Conservation (phyloP, 495 filamentous ascomycete genomes). For the Trichocladium uniseriatum region DNA sequence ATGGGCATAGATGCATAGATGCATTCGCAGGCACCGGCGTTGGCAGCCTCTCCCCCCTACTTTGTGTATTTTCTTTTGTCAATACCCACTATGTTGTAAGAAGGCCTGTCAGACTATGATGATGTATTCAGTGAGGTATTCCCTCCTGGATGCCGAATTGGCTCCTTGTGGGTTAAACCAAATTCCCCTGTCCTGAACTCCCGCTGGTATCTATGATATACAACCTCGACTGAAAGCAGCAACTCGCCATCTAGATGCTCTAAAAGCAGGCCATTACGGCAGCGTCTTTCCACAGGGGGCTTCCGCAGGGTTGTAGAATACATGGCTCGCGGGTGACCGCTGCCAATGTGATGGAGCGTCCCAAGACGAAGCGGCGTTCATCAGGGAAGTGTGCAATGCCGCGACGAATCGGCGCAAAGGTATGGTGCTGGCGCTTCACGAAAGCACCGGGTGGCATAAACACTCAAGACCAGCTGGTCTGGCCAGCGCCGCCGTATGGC, state of each 20-base stretch:
- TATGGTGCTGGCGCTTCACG: no score
- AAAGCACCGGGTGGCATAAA: no score
- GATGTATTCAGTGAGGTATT: neutral
- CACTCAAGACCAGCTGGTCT: constrained; percentile 19
- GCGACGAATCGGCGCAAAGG: no score
- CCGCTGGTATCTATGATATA: neutral
- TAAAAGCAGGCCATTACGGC: neutral
- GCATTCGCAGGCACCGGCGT: neutral
- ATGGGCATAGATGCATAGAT: neutral
- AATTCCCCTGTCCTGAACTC: neutral
- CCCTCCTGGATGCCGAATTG: neutral
- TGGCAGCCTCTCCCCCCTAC: neutral
- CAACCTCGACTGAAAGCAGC: neutral
- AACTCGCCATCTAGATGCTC: neutral
- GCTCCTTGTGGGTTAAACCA: neutral
- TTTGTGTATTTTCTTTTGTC: neutral
- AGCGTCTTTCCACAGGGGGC: no score
- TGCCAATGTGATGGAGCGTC: neutral
- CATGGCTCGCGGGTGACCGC: neutral
- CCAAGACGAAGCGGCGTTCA: no score
- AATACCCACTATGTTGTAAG: neutral
- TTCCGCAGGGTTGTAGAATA: neutral
- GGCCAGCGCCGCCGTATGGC: constrained; percentile 24
- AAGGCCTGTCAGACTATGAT: neutral
- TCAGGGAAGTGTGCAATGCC: no score